phyloP scores from a whole-genome alignment of 75 land plant species.

The Pseudotsuga menziesii region DNA sequence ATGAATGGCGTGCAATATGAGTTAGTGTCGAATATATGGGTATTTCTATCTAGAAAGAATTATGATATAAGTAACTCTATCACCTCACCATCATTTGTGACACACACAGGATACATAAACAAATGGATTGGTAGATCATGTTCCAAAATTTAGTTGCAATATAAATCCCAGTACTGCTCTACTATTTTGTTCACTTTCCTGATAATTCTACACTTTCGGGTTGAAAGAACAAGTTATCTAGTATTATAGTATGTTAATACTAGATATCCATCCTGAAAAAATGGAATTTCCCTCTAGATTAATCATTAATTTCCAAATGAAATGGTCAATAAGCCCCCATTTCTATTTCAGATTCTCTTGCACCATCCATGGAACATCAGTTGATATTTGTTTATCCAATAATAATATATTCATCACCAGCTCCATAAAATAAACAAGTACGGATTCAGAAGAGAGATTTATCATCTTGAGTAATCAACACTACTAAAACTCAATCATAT shows the following conservation, averaged over 20 bases:
- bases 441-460: neutral
- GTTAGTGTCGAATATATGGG: slow-evolving; percentile 60
- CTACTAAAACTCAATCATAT: no score
- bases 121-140: slow-evolving; percentile 80
- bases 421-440: slow-evolving; percentile 31
- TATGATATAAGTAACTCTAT: slow-evolving; percentile 58
- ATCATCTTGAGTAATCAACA: no score
- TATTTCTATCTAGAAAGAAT: slow-evolving; percentile 80
- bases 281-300: slow-evolving; percentile 71
- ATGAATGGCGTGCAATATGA: slow-evolving; percentile 68
- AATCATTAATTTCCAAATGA: slow-evolving; percentile 39
- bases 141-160: slow-evolving; percentile 40
- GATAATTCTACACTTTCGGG: slow-evolving; percentile 62
- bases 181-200: slow-evolving; percentile 68
- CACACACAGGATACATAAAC: slow-evolving; percentile 53
- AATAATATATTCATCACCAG: slow-evolving; percentile 93
- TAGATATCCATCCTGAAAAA: slow-evolving; percentile 87
- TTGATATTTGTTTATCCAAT: slow-evolving; percentile 93
- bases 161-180: slow-evolving; percentile 73
- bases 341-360: slow-evolving; percentile 85
- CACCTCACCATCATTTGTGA: slow-evolving; percentile 54
- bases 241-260: slow-evolving; percentile 85
- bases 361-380: slow-evolving; percentile 93
- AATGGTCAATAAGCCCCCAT: slow-evolving; percentile 93
- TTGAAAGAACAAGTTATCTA: slow-evolving; percentile 55